These are phyloP conservation scores for Emergomyces africanus DNA, from an alignment of 2,329 filamentous ascomycete species.

Conservation along the genomic window DNA sequence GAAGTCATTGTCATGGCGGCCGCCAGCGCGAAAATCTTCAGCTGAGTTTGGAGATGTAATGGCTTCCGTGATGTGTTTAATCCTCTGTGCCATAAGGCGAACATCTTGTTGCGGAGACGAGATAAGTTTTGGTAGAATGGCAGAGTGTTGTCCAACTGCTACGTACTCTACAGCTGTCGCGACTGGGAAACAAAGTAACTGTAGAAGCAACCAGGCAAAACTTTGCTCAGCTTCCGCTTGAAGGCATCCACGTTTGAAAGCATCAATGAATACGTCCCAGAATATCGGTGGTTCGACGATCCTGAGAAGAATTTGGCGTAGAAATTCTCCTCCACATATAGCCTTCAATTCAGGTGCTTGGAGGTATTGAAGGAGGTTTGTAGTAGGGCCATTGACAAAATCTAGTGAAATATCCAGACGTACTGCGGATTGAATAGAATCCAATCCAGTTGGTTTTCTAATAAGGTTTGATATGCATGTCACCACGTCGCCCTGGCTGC, in stretches of 20 bases:
- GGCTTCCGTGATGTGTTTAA: constrained; percentile 26
- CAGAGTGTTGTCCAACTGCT: constrained; percentile 17
- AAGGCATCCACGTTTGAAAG: constrained; percentile 20
- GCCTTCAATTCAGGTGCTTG: constrained; percentile 12
- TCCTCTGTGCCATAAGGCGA: constrained; percentile 29
- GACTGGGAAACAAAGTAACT: constrained; percentile 33
- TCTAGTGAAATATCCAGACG: constrained; percentile 28
- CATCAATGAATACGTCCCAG: constrained; percentile 38
- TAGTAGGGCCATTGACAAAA: constrained; percentile 30
- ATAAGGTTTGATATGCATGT: constrained; percentile 30
- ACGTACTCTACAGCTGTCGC: constrained; percentile 14
- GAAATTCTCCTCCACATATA: constrained; percentile 15
- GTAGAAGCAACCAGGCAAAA: constrained; percentile 39
- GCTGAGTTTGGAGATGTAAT: background rate
- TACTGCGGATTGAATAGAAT: constrained; percentile 27
- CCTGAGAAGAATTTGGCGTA: constrained; percentile 34
- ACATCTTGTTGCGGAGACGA: constrained; percentile 16
- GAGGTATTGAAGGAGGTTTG: constrained; percentile 24
- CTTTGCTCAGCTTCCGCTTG: constrained; percentile 19
- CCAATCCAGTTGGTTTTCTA: constrained; percentile 18
- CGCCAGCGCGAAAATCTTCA: constrained; percentile 12
- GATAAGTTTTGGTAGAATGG: constrained; percentile 16
- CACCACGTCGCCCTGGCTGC: constrained; percentile 27
- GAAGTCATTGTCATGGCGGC: constrained; percentile 27
- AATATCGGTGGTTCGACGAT: constrained; percentile 42